Evolutionary conservation across 495 filamentous ascomycete species (phyloP), one percentile per base, ranked within the genome.

Genomic region (Astrothelium macrocarpum): DNA sequence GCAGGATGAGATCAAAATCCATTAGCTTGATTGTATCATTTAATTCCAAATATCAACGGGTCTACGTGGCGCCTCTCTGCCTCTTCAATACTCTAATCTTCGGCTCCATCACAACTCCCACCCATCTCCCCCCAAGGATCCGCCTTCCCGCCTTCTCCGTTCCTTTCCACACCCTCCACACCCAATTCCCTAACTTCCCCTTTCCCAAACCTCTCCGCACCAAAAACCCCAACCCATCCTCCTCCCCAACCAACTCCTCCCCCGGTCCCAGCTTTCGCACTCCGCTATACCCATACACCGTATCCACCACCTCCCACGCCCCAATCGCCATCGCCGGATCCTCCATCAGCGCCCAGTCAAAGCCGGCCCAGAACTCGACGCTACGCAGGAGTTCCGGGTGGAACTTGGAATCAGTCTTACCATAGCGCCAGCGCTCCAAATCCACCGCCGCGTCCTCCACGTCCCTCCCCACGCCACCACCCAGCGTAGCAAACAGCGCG

Each of bases 341-440:
- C 75, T 94, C 90, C 11, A 87, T 80, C 5, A 97, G 78, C 7
- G 84, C 84, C 69, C 90, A 99, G 68, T 96, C 88, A 64, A 96
- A 91, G 29, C 78, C 75, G 2, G 80, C 74, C 94, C 93, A 97
- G 74, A 97, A 97, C 2, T 73, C 66, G 1, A 85, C 81, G 29
- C 78, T 75, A 7, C 82, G 75, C 45, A 95, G 79, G 1, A 71
- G 66, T 0, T 67, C 62, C 26, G 81, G 77, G 60, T 86, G 29
- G 25, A 56, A 56, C 49, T 56, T 56, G 9, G n/a, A 76, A 64
- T 88, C 86, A 0, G 85, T 88, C 71, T 89, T 89, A 70, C 88
- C 85, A 63, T 87, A 86, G 0, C 64, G 59, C 83, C 84, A 86
- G 2, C 49, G 20, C 23, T 9, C 9, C 2, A 7, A 9, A 12